Evolutionary conservation across 495 filamentous ascomycete genomes (phyloP).

Genomic region (Aspergillus coremiiformis): DNA sequence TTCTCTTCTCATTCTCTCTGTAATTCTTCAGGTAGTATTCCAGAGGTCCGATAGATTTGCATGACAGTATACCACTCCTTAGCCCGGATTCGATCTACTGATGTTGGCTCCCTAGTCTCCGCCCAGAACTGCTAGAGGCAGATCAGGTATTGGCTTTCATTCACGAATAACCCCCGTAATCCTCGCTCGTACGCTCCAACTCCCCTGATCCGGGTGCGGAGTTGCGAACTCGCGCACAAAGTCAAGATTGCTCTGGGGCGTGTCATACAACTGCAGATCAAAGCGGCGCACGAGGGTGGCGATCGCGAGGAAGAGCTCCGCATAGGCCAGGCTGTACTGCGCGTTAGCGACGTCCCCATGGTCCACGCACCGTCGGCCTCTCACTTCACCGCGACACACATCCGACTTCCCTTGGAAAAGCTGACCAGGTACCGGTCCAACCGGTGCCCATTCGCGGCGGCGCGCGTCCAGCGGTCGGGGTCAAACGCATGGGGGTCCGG

Average conservation of each 20-base stretch:
- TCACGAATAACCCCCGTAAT: slow-evolving; percentile 15
- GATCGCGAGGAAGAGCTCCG: slow-evolving; percentile 35
- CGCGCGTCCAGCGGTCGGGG: slow-evolving; percentile 44
- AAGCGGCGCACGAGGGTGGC: slow-evolving; percentile 32
- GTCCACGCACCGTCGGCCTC: background rate
- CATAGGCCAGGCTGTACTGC: slow-evolving; percentile 31
- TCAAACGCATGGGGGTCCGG: slow-evolving; percentile 39
- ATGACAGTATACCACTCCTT: too few relatives aligned
- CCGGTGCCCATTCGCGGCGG: slow-evolving; percentile 21
- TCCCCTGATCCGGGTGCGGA: slow-evolving; percentile 10
- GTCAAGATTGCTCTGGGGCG: slow-evolving; percentile 20
- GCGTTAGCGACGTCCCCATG: slow-evolving; percentile 5
- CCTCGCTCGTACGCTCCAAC: slow-evolving; percentile 12
- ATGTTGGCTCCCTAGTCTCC: too few relatives aligned
- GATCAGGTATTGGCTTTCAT: too few relatives aligned
- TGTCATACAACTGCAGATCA: slow-evolving; percentile 34
- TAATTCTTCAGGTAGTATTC: too few relatives aligned
- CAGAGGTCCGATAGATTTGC: too few relatives aligned
- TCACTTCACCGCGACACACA: slow-evolving; percentile 38
- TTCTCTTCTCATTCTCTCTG: too few relatives aligned
- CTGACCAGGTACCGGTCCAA: slow-evolving; percentile 33
- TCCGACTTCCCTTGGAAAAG: slow-evolving; percentile 37
- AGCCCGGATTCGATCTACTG: too few relatives aligned
- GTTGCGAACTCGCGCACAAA: slow-evolving; percentile 22
- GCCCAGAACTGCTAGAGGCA: too few relatives aligned